Evolutionary conservation across 2,329 filamentous ascomycete genomes (phyloP), one percentile per base, ranked within the genome.

Genomic region (Fusarium acutatum): DNA sequence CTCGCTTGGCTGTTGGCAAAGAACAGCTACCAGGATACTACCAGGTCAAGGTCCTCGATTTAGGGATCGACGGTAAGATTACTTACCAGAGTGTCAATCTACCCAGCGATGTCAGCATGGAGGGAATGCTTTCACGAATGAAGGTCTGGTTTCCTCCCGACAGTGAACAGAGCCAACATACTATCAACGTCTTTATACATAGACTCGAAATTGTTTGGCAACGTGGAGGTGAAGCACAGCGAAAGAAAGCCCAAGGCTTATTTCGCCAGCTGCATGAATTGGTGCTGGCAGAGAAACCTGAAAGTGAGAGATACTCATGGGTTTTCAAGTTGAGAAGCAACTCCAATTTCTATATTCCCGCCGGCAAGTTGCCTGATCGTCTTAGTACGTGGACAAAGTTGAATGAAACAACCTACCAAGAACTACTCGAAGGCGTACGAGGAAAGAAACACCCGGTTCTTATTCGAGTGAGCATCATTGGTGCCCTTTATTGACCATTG

Each of bases 21-120:
- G 70, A 64, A 22, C 60, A 64, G 14, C 53, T 78, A 3, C 73
- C 73, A 14, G 72, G 69, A 11, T 74, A 77, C 52, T 76, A 67
- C 34, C 61, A 56, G 28, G 26, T 53, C 30, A 64, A 53, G 18
- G 46, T 77, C n/a, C 37, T 75, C 10, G 75, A 78, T 22, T 54
- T 78, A 18, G 37, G 68, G 22, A 34, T 47, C 11, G 61, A 69
- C 18, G 72, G 75, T 24, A 74, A 71, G 49, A 52, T 77, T 7
- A 37, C 70, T 26, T 43, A 58, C 22, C 67, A 65, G 34, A 63
- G 50, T 17, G 40, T 46, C 22, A 65, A 26, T 14, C 60, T 78
- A 46, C 73, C 73, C 2, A 47, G 18, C 28, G 60, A 67, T 22
- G 24, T 72, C 32, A 50, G 49, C 14, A 12, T 69, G 2, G 37